Base-by-base conservation (phyloP, 2,329 filamentous ascomycete species). In the Xylariaceae sp. region DNA sequence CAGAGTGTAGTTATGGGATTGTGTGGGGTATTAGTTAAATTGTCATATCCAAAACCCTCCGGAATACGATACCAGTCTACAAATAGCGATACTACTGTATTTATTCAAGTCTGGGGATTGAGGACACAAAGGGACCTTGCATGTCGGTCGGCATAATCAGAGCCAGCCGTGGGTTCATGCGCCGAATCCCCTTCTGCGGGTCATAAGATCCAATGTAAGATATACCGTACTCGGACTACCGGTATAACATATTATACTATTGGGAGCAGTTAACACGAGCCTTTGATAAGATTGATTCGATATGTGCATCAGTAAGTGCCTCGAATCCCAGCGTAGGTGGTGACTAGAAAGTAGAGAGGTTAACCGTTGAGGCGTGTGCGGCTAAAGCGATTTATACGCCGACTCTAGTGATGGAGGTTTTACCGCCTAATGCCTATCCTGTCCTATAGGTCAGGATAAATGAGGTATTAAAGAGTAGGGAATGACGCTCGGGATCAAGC, bases 111-210 rank as follows among this genome's bases (percentile, higher is more conserved):
- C 51, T 53, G 58, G 55, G 51, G 55, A 56, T 58, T 54, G 58
- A 55, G 51, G 55, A 47, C 44, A 54, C 37, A 23, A 54, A 43
- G 44, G 51, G 51, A 48, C 51, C 51, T 54, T 54, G 51, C 51
- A 54, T 48, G n/a, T n/a, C n/a, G n/a, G 44, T 54, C 44, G 51
- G 43, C 50, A 53, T 48, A 28, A 40, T 39, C 50, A 47, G 31
- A 24, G 36, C 51, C 34, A 54, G 28, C 51, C 43, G 39, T 46
- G 24, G 33, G 53, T 44, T 50, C 33, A 46, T 58, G 58, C 51
- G 37, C 40, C 54, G 43, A 26, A 48, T 36, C 37, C 57, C 19
- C 53, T 57, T 34, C 33, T 53, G 53, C 53, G 41, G 48, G 16
- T 47, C 29, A 14, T 29, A 31, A 40, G 53, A 26, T 34, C 46